These are phyloP conservation scores for Rubia peregrina DNA, from an alignment of 305 asterid genomes.

Conservation along the genomic window DNA sequence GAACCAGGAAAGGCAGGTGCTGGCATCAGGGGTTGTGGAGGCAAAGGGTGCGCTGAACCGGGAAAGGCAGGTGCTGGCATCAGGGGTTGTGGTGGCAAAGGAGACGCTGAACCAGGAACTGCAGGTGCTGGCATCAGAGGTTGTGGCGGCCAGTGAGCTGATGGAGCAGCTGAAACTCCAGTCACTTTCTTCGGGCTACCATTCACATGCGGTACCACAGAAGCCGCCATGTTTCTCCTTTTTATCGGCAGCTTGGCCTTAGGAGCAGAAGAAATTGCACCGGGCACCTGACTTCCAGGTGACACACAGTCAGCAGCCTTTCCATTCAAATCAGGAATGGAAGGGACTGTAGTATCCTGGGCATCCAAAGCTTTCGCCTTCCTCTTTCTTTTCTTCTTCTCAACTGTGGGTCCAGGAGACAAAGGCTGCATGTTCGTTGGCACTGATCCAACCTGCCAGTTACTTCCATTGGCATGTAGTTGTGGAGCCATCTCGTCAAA, in stretches of 20 bases:
- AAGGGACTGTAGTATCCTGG: constrained; percentile 16
- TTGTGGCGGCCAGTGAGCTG: not conserved
- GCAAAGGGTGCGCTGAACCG: constrained; percentile 1
- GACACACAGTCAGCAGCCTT: constrained; percentile 21
- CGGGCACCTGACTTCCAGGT: constrained; percentile 21
- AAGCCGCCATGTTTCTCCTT: constrained; percentile 24
- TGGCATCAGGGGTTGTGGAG: constrained; percentile 19
- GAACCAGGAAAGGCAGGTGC: constrained; percentile 11
- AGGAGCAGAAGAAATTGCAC: constrained; percentile 21
- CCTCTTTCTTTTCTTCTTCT: constrained; percentile 34
- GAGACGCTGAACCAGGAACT: constrained; percentile 7
- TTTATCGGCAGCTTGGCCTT: constrained; percentile 27
- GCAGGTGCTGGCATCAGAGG: constrained; percentile 21
- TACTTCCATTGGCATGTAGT: constrained; percentile 16
- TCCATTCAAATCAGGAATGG: constrained; percentile 71
- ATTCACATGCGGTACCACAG: constrained; percentile 12
- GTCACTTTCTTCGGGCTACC: constrained; percentile 10
- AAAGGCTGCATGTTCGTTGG: constrained; percentile 19
- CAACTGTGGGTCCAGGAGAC: constrained; percentile 21
- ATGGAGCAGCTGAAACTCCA: constrained; percentile 17
- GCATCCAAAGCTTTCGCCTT: constrained; percentile 23
- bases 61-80: constrained; percentile 18
- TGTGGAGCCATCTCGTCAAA: constrained; percentile 16
- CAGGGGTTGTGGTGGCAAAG: constrained; percentile 12
- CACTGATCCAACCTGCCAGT: constrained; percentile 23